Base-by-base conservation (phyloP, 1,139 yeast species). In the Yamadazyma atmosphaerica region DNA sequence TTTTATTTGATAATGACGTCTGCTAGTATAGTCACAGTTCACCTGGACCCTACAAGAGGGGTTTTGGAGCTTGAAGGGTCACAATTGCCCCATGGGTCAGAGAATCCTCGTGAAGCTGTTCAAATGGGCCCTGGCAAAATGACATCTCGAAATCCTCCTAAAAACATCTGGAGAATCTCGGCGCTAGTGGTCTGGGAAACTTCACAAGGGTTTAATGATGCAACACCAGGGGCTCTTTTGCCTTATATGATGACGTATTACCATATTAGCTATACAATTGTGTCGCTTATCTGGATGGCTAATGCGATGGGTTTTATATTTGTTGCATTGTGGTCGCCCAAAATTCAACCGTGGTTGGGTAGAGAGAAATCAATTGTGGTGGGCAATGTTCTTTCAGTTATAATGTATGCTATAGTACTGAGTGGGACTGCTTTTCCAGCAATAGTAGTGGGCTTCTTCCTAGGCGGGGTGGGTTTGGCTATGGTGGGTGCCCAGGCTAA, bases 381-480 rank as follows among this genome's bases (percentile, higher is more conserved):
- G 8, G 78, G 77, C 1, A 61, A 71, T 12, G 24, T 50, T 1
- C 51, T 59, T 34, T 63, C 70, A 15, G 45, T 62, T 16, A 37
- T 65, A 4, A 72, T 72, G 64, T 72, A 61, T 49, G 55, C 68
- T 0, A 53, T 74, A 3, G 68, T 70, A 11, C 49, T 66, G 33
- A 68, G 70, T 33, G 68, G 68, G 1, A 51, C 68, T 5, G 43
- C 44, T 2, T 67, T 62, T 36, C 56, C 79, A 44, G 44, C 73
- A 3, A 67, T 75, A 11, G 80, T 77, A 13, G 54, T 72, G 30
- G 84, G 72, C 0, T 80, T 74, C 49, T 77, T 74, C 52, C 60
- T 79, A 46, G 81, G 81, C 2, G 87, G 87, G 0, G 52, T 77
- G 32, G 88, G 86, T 0, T 54, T 68, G 23, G 86, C 85, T 1